These are phyloP conservation scores for Nicotiana undulata DNA, from an alignment of 257 asterid species.

Conservation along the genomic window DNA sequence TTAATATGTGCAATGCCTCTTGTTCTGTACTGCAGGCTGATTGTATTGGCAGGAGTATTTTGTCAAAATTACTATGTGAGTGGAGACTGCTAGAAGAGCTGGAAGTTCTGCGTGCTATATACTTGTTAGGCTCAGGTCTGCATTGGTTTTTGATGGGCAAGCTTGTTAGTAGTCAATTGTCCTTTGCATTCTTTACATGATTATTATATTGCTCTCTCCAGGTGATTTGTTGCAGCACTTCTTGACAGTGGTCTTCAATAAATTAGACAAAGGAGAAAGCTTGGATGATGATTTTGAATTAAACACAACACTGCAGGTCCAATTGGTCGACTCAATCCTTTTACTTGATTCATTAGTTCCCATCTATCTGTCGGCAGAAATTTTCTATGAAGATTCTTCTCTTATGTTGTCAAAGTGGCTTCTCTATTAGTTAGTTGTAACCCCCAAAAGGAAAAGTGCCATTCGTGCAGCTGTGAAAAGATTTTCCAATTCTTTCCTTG, in stretches of 20 bases:
- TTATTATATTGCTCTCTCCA: conserved; percentile 25
- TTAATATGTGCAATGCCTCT: conserved; percentile 4
- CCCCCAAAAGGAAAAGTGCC: background rate
- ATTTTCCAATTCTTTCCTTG: background rate
- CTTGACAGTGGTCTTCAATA: conserved; percentile 68
- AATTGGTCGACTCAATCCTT: conserved; percentile 12
- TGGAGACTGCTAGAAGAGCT: conserved; percentile 93
- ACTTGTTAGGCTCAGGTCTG: conserved; percentile 93
- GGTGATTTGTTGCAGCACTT: conserved; percentile 98
- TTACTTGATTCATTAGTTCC: background rate
- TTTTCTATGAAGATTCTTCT: background rate
- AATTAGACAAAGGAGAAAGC: conserved; percentile 84
- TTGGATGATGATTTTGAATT: conserved; percentile 95
- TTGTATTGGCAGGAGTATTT: conserved; percentile 72
- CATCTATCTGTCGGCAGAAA: background rate
- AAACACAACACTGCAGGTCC: conserved; percentile 86
- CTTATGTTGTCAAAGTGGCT: background rate
- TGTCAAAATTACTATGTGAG: conserved; percentile 70
- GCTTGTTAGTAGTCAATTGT: background rate
- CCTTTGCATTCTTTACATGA: background rate
- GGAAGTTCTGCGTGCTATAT: conserved; percentile 83
- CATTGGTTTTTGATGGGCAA: background rate
- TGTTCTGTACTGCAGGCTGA: conserved; percentile 58
- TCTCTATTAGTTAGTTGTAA: background rate
- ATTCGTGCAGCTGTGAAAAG: background rate